Conservation (phyloP, 192 early-diverging fungal species). For the Podila epicladia region DNA sequence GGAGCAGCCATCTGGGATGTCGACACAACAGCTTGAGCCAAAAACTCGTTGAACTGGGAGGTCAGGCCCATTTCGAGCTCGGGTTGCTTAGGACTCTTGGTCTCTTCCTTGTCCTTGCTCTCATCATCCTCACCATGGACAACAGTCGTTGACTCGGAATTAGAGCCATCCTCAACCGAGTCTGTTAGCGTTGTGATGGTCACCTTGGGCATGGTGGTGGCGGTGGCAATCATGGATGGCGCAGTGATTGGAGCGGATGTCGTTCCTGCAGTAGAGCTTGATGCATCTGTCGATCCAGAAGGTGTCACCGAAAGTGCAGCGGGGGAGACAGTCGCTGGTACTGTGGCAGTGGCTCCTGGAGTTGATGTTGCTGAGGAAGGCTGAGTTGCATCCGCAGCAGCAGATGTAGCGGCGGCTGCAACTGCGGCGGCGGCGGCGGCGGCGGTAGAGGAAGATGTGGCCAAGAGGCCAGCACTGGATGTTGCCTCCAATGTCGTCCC, state of each 20-base stretch:
- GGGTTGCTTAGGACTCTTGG: slow-evolving; percentile 19
- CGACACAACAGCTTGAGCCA: slow-evolving; percentile 45
- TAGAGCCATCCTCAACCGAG: slow-evolving; percentile 17
- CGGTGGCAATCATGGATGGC: slow-evolving; percentile 48
- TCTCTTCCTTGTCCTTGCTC: slow-evolving; percentile 11
- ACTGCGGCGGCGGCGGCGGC: slow-evolving; percentile 28
- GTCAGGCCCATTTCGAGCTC: slow-evolving; percentile 37
- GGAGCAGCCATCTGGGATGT: slow-evolving; percentile 21
- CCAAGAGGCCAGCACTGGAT: slow-evolving; percentile 9
- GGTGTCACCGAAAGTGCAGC: background rate
- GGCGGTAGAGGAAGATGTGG: slow-evolving; percentile 11
- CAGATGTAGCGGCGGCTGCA: slow-evolving; percentile 25
- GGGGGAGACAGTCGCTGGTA: slow-evolving; percentile 5
- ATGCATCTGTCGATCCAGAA: slow-evolving; percentile 1
- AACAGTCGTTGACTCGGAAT: slow-evolving; percentile 34
- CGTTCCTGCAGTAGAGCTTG: slow-evolving; percentile 5
- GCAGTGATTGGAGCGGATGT: slow-evolving; percentile 24
- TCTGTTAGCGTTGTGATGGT: slow-evolving; percentile 47
- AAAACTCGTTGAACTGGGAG: slow-evolving; percentile 50
- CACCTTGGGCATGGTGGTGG: slow-evolving; percentile 44
- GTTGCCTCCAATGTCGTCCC: slow-evolving; percentile 26
- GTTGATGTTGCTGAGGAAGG: slow-evolving; percentile 5
- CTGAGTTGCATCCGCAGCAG: slow-evolving; percentile 4
- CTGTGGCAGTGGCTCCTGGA: slow-evolving; percentile 2
- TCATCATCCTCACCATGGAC: slow-evolving; percentile 32